These are phyloP conservation scores for Sporothrix curviconia DNA, from an alignment of 2,329 filamentous ascomycete species.

Conservation along the genomic window DNA sequence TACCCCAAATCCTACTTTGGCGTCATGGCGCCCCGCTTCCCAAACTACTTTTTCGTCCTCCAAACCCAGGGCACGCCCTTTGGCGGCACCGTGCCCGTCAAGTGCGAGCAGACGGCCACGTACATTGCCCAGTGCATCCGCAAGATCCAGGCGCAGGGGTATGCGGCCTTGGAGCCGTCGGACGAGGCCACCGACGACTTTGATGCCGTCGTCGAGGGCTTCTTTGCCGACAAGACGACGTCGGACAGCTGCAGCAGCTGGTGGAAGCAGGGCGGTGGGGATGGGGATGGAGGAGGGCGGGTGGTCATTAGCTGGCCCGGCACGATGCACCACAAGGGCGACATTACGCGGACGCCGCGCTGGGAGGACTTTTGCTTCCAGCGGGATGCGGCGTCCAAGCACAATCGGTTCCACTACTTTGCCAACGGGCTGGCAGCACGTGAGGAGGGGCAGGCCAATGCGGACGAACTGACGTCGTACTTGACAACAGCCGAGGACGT, in stretches of 20 bases:
- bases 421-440: slow-evolving; percentile 7
- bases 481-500: background rate
- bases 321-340: slow-evolving; percentile 12
- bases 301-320: slow-evolving; percentile 18
- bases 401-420: slow-evolving; percentile 14
- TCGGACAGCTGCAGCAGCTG: slow-evolving; percentile 18
- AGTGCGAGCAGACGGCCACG: slow-evolving; percentile 17
- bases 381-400: background rate
- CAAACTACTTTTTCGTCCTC: slow-evolving; percentile 25
- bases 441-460: slow-evolving; percentile 2
- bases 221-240: slow-evolving; percentile 15
- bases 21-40: slow-evolving; percentile 23
- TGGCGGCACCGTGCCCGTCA: slow-evolving; percentile 18
- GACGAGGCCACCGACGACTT: slow-evolving; percentile 19
- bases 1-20: slow-evolving; percentile 23
- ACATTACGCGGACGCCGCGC: background rate
- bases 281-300: background rate
- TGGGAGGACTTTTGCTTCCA: slow-evolving; percentile 18
- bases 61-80: slow-evolving; percentile 16
- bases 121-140: slow-evolving; percentile 20
- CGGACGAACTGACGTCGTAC: background rate
- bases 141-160: slow-evolving; percentile 18
- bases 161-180: slow-evolving; percentile 14
- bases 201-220: slow-evolving; percentile 12
- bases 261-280: slow-evolving; percentile 16